Evolutionary conservation across 139 green algal genomes (phyloP), one percentile per base, ranked within the genome.

Genomic region (Volvox reticuliferus): DNA sequence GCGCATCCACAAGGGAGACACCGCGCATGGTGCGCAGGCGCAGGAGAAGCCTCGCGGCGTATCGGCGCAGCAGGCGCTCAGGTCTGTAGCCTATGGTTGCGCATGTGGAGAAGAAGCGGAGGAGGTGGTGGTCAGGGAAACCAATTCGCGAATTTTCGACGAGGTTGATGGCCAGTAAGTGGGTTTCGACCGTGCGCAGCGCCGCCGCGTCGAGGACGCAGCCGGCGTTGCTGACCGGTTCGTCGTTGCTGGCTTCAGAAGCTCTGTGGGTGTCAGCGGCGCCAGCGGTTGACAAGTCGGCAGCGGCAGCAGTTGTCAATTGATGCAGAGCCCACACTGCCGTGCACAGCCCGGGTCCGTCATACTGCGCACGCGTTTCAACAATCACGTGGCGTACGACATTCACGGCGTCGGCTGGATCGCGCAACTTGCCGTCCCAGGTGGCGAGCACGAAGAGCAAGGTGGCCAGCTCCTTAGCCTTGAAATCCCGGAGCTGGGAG

Each of bases 91-190:
- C 63, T 17, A 68, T 37, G 67, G 30, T 24, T 37, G 67, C 67
- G 83, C 37, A 71, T 35, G 85, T 44, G 68, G 36, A 32, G 28
- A 89, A 69, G 85, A 35, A 89, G 69, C 85, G 85, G 62, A 89
- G 44, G 19, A 89, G 69, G 33, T 82, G 85, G 37, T 89, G 85
- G 36, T 89, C 85, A 17, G 44, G 69, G 5, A 36, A 30, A 16
- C n/a, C 67, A 2, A 61, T n/a, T 3, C 69, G 26, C 17, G 18
- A 50, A 22, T 67, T 18, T 3, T 44, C 69, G 14, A 20, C 5
- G 9, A n/a, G 0, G 20, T 81, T 1, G 16, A 55, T 2, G 14
- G 62, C 17, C 18, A 89, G 85, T n/a, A 89, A 71, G 28, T 37
- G 85, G 2, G 44, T 6, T 71, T 89, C 85, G 9, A 89, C 16